phyloP scores from a whole-genome alignment of 2,329 filamentous ascomycete genomes.

The Orbilia brochopaga region DNA sequence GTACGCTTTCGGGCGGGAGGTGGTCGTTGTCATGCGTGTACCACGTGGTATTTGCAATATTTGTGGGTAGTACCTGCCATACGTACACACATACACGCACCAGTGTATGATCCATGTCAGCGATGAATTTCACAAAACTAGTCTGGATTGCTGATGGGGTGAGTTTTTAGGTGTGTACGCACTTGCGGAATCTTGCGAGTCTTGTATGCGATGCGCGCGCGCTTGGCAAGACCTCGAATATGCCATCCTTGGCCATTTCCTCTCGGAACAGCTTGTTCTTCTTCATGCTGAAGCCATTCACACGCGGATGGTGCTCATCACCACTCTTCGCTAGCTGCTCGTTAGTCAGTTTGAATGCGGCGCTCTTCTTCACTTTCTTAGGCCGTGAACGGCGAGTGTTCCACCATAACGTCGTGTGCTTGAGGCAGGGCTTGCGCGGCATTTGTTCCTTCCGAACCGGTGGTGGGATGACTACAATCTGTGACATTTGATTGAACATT shows the following conservation, averaged over 20 bases:
- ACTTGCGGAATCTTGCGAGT: constrained; percentile 26
- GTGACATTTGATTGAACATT: constrained; percentile 28
- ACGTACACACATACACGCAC: no score
- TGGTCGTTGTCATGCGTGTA: constrained; percentile 6
- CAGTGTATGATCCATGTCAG: no score
- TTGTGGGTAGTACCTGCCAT: constrained; percentile 22
- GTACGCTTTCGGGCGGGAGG: constrained; percentile 13
- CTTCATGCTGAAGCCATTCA: not conserved
- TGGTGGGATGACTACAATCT: constrained; percentile 20
- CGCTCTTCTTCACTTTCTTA: not conserved
- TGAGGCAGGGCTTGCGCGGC: constrained; percentile 14
- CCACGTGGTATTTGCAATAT: constrained; percentile 8
- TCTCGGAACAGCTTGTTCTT: constrained; percentile 2
- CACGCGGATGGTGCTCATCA: constrained; percentile 8
- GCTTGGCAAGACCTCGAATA: constrained; percentile 25
- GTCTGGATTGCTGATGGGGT: not conserved
- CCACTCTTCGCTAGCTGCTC: not conserved
- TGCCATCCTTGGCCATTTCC: not conserved
- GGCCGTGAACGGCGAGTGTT: not conserved
- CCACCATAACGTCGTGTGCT: constrained; percentile 1
- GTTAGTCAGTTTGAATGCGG: constrained; percentile 3
- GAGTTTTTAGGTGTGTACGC: constrained; percentile 2
- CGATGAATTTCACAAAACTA: not conserved
- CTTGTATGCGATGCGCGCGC: constrained; percentile 18
- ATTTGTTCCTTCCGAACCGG: constrained; percentile 10